Evolutionary conservation across 2,329 filamentous ascomycete genomes (phyloP).

Genomic region (Cladosporium sp.): DNA sequence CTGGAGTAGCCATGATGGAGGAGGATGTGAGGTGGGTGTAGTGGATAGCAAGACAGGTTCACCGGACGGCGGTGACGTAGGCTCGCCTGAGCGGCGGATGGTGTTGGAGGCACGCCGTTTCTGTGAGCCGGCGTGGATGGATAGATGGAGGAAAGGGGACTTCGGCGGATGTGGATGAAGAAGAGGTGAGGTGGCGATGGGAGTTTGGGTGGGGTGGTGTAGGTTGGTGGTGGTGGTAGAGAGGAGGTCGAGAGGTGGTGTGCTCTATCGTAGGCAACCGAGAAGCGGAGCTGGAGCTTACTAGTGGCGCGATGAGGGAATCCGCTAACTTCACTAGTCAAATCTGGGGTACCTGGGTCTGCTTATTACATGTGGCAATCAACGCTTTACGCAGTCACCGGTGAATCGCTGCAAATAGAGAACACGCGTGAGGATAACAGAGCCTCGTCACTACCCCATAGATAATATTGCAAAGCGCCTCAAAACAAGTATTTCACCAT

Average conservation of each 20-base stretch:
- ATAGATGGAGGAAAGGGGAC: background rate
- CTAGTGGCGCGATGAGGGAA: background rate
- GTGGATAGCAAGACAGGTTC: background rate
- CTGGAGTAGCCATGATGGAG: constrained; percentile 39
- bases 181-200: constrained; percentile 2
- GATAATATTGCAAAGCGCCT: too few species aligned
- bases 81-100: background rate
- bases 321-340: too few species aligned
- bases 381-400: background rate
- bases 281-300: background rate
- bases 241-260: background rate
- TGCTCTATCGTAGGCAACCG: background rate
- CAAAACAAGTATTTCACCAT: background rate
- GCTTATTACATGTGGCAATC: background rate
- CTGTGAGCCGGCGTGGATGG: constrained; percentile 11
- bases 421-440: too few species aligned
- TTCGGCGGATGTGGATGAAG: background rate
- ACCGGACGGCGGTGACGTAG: constrained; percentile 12
- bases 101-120: background rate
- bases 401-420: too few species aligned
- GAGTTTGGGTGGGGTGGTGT: background rate
- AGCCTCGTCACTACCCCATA: too few species aligned
- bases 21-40: constrained; percentile 1
- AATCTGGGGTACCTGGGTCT: too few species aligned
- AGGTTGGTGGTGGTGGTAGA: background rate